phyloP scores from a whole-genome alignment of 2,329 filamentous ascomycete genomes.

The Alternaria atra region DNA sequence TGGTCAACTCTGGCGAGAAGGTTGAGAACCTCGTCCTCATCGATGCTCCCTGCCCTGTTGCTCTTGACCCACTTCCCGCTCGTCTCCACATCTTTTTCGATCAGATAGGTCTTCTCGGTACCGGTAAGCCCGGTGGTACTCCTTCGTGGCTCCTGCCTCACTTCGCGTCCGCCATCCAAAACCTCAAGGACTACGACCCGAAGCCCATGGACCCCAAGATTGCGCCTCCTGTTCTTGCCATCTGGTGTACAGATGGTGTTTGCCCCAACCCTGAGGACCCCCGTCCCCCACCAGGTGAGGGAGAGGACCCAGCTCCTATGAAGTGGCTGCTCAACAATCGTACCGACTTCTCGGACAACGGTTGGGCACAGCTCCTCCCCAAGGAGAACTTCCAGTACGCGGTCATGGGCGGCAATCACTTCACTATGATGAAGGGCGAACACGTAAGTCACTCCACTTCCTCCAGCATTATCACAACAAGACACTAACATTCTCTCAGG shows the following conservation, averaged over 20 bases:
- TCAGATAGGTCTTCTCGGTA: slow-evolving; percentile 74
- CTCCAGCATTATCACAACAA: background rate
- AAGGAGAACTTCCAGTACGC: slow-evolving; percentile 68
- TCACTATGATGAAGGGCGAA: slow-evolving; percentile 77
- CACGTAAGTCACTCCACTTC: slow-evolving; percentile 50
- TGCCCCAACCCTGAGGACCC: slow-evolving; percentile 73
- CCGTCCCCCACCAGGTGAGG: slow-evolving; percentile 69
- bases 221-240: slow-evolving; percentile 69
- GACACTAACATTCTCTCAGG: slow-evolving; percentile 43
- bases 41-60: slow-evolving; percentile 63
- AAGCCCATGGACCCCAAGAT: slow-evolving; percentile 67
- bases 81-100: slow-evolving; percentile 77
- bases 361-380: slow-evolving; percentile 73
- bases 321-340: slow-evolving; percentile 77
- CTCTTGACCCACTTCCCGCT: slow-evolving; percentile 60
- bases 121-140: slow-evolving; percentile 66
- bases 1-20: slow-evolving; percentile 59
- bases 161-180: slow-evolving; percentile 73
- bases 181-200: slow-evolving; percentile 74
- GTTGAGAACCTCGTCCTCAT: slow-evolving; percentile 62
- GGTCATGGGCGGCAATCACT: slow-evolving; percentile 77
- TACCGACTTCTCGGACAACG: slow-evolving; percentile 74
- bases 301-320: slow-evolving; percentile 63
- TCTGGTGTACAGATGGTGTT: slow-evolving; percentile 79
- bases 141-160: slow-evolving; percentile 79